These are phyloP conservation scores for Triangularia setosa DNA, from an alignment of 2,329 filamentous ascomycete genomes.

Conservation along the genomic window DNA sequence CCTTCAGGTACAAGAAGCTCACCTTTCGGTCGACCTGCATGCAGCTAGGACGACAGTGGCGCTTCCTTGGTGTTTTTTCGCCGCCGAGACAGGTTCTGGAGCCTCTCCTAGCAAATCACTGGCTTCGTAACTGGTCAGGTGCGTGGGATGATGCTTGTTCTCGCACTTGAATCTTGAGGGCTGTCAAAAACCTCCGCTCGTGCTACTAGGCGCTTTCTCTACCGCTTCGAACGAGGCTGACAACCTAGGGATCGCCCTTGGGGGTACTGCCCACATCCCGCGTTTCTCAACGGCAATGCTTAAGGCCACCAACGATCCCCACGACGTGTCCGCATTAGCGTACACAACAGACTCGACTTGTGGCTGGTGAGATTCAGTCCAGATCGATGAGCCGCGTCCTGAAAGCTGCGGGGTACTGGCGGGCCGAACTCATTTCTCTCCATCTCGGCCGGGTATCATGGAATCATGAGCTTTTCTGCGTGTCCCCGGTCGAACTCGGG, in stretches of 20 bases:
- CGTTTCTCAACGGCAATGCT: neutral
- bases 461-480: neutral
- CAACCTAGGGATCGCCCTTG: neutral
- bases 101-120: conserved; percentile 10
- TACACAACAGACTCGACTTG: neutral
- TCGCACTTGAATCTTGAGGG: neutral
- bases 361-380: conserved; percentile 3
- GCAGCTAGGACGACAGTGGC: conserved; percentile 24
- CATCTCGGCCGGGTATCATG: neutral
- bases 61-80: conserved; percentile 16
- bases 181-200: neutral
- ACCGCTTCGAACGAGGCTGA: neutral
- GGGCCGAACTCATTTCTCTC: neutral
- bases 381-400: neutral
- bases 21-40: conserved; percentile 28
- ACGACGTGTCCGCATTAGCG: conserved; percentile 2
- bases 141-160: neutral
- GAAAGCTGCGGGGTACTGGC: neutral
- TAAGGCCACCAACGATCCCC: neutral
- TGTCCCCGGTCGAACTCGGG: neutral
- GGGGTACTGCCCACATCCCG: neutral
- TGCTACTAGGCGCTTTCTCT: neutral
- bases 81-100: conserved; percentile 10
- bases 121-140: conserved; percentile 17
- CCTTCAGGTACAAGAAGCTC: conserved; percentile 3